phyloP scores from a whole-genome alignment of 306 rosid species.

The Parietaria judaica region DNA sequence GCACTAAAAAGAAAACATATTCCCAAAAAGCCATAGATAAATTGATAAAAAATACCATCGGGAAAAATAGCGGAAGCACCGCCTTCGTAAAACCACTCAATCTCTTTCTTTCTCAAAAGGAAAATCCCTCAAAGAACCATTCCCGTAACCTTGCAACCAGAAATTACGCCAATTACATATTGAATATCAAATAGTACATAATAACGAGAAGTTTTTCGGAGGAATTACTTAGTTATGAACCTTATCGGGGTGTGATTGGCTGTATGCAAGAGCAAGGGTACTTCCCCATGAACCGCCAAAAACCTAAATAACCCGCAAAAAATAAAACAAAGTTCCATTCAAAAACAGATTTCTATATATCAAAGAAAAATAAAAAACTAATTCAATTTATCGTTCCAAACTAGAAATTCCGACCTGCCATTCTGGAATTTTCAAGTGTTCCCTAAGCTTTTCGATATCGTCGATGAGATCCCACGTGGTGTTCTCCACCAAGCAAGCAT shows the following conservation, averaged over 20 bases:
- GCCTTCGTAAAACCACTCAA: constrained; percentile 99
- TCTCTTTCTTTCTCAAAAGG: constrained; percentile 83
- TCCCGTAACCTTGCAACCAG: constrained; percentile 70
- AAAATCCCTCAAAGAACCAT: constrained; percentile 82
- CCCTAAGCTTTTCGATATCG: constrained; percentile 85
- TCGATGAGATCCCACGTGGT: constrained; percentile 87
- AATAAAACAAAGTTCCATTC: background rate
- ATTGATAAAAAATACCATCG: constrained; percentile 46
- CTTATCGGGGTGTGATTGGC: constrained; percentile 91
- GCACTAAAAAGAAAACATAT: background rate
- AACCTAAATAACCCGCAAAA: constrained; percentile 45
- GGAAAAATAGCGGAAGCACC: constrained; percentile 94
- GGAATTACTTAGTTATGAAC: constrained; percentile 21
- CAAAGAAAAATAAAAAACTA: background rate
- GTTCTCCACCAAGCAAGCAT: constrained; percentile 90
- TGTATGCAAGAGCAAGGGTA: constrained; percentile 85
- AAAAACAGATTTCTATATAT: background rate
- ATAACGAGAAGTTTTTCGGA: too few species aligned
- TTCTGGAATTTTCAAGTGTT: constrained; percentile 81
- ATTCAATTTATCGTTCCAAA: background rate
- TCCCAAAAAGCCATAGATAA: constrained; percentile 8
- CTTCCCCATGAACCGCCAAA: constrained; percentile 99
- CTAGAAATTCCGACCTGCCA: constrained; percentile 62
- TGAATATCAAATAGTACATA: too few species aligned
- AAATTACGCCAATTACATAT: background rate